Conservation (phyloP, 73 alveolate species). For the Paramecium primaurelia region DNA sequence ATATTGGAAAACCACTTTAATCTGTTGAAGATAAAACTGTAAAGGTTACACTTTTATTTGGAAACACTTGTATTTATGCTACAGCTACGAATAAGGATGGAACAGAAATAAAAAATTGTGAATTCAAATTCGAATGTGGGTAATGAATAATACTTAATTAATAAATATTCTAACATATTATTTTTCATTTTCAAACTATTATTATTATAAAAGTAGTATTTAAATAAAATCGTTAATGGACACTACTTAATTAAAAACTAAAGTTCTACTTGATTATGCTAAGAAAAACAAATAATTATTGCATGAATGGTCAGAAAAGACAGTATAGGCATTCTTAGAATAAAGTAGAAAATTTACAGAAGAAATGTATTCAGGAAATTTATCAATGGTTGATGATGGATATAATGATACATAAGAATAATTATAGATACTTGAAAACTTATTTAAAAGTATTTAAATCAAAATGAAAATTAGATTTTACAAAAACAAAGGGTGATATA, state of each 20-base stretch:
- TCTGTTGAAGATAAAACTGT: slow-evolving; percentile 97
- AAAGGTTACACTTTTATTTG: slow-evolving; percentile 94
- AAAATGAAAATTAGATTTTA: neutral
- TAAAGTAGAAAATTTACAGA: neutral
- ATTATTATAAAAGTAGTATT: neutral
- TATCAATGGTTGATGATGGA: neutral
- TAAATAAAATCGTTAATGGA: slow-evolving; percentile 44
- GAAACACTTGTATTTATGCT: slow-evolving; percentile 94
- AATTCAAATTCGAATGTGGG: slow-evolving; percentile 88
- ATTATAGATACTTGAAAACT: neutral
- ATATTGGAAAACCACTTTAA: slow-evolving; percentile 94
- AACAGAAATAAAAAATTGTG: slow-evolving; percentile 95
- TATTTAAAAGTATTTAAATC: slow-evolving; percentile 5
- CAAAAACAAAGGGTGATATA: neutral
- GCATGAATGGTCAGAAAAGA: slow-evolving; percentile 34
- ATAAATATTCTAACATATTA: neutral
- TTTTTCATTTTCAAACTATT: neutral
- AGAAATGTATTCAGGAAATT: slow-evolving; percentile 38
- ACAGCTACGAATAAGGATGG: slow-evolving; percentile 96
- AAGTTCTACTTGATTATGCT: neutral
- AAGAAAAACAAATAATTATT: neutral
- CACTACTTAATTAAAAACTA: neutral
- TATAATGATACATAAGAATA: neutral
- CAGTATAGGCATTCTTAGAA: neutral
- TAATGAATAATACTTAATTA: neutral